A percentile compares a stretch with the other conserved stretches of the same genome.
Evolutionary conservation across 768 basidiomycete species (phyloP).

Genomic region (Cystobasidium ongulense): DNA sequence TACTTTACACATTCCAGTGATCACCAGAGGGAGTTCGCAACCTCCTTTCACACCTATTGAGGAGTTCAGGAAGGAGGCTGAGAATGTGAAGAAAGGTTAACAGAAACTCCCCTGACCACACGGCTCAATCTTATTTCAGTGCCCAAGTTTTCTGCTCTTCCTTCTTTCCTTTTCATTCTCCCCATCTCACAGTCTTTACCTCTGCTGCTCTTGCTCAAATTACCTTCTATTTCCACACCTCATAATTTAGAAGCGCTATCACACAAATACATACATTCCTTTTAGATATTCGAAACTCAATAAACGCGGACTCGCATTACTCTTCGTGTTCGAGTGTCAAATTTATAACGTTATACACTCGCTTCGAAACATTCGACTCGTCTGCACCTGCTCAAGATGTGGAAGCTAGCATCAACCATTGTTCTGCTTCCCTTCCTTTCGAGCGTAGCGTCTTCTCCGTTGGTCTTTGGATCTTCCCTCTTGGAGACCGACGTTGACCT

Average conservation of each 20-base stretch:
- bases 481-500: background rate
- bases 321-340: no score
- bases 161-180: background rate
- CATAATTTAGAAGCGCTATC: no score
- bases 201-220: no score
- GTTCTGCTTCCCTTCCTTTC: background rate
- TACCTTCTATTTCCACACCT: no score
- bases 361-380: no score
- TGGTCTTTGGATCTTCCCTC: background rate
- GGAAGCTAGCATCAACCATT: no score
- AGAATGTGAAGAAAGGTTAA: background rate
- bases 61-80: background rate
- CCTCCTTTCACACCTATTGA: background rate
- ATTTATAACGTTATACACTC: no score
- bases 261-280: no score
- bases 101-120: background rate
- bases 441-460: background rate
- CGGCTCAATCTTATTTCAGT: background rate
- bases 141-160: background rate
- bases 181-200: no score
- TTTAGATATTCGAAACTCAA: no score
- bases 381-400: no score
- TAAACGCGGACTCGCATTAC: no score
- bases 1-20: background rate
- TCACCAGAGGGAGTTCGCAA: background rate